Evolutionary conservation across 148 eudicot genomes (phyloP).

Genomic region (Limonium bicolor): DNA sequence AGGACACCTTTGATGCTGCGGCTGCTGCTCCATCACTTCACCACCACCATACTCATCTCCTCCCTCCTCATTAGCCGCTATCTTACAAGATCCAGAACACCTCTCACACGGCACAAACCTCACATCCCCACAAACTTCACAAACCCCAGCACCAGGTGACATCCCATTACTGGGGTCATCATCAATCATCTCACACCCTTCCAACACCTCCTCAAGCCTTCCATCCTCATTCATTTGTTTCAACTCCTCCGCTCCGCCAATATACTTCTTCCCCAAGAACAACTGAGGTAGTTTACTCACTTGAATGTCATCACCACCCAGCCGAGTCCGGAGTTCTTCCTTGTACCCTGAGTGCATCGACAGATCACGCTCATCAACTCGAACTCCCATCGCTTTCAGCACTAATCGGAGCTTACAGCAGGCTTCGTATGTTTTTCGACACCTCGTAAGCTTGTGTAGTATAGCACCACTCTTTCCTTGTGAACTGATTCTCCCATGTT

Average conservation of each 20-base stretch:
- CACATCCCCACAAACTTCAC: constrained; percentile 57
- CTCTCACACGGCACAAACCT: constrained; percentile 70
- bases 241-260: constrained; percentile 69
- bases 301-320: constrained; percentile 19
- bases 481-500: too few relatives aligned
- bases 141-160: constrained; percentile 10
- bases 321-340: constrained; percentile 58
- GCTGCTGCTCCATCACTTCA: background rate
- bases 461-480: constrained; percentile 20
- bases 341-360: constrained; percentile 81
- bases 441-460: constrained; percentile 78
- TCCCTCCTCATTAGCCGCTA: constrained; percentile 33
- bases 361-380: constrained; percentile 57
- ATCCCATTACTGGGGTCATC: background rate
- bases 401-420: constrained; percentile 45
- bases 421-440: constrained; percentile 95
- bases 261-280: constrained; percentile 62
- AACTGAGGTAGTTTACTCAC: constrained; percentile 56
- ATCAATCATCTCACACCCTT: constrained; percentile 22
- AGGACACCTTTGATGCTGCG: constrained; percentile 27
- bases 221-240: constrained; percentile 76
- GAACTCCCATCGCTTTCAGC: constrained; percentile 36
- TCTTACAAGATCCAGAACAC: constrained; percentile 70
- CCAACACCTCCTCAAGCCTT: constrained; percentile 30
- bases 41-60: constrained; percentile 7